Evolutionary conservation across 2,329 filamentous ascomycete genomes (phyloP), one percentile per base, ranked within the genome.

Genomic region (Aureobasidium sp.): DNA sequence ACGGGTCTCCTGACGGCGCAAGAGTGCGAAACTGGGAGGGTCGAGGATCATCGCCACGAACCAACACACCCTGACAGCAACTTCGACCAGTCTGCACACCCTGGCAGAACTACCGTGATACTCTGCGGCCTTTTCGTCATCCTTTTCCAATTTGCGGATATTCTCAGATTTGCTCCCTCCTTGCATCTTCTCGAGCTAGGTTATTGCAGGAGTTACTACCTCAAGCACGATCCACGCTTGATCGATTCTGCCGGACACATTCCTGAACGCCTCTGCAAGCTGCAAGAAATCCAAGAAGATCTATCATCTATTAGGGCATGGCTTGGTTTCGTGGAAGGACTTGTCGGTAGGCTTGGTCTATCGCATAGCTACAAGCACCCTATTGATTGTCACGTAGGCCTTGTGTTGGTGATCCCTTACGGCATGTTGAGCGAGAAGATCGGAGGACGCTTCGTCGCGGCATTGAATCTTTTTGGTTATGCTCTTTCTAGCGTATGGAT

Each of bases 391-490:
- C 41, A n/a, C 5, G 27, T 44, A 60, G 57, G 57, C 4, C 34
- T 60, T 31, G 31, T 60, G 22, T 31, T 60, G 3, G 57, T 51
- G 14, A 44, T 60, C 6, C 57, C 57, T 2, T 60, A 60, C 45
- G 57, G 42, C 5, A 47, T 47, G 5, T 34, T 60, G 17, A 42
- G 41, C 27, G 42, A 60, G 36, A n/a, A 20, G 8, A 60, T 36
- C n/a, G 57, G 57, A 25, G 57, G 41, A n/a, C 41, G 44, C 9
- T 37, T 60, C 11, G 57, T 60, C 29, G 42, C 45, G 8, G 45
- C 31, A 8, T n/a, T 60, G 20, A 60, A 51, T 20, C 29, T 60
- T n/a, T 15, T 48, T n/a, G 57, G 57, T 17, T 60, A 48, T 51
- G 57, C 57, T 8, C 41, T 60, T 25, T 60, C 36, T 12, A 37